phyloP scores from a whole-genome alignment of 1,284 basidiomycete genomes.

The Trametes sp. region DNA sequence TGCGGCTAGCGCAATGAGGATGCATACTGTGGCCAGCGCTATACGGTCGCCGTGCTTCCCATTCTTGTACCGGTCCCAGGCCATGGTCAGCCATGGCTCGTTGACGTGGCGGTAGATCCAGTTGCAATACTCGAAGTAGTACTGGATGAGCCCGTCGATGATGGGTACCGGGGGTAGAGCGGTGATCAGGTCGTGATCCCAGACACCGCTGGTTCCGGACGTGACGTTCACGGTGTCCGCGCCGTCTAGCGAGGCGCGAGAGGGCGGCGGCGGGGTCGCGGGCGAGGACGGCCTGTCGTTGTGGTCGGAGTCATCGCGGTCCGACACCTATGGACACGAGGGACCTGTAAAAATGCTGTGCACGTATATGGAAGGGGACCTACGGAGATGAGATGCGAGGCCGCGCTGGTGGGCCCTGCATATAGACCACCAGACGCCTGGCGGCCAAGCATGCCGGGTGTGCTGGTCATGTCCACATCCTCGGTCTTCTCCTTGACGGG shows the following conservation, averaged over 20 bases:
- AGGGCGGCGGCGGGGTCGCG: constrained; percentile 16
- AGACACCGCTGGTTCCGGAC: constrained; percentile 38
- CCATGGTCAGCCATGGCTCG: constrained; percentile 60
- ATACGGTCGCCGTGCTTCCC: constrained; percentile 70
- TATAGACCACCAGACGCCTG: constrained; percentile 72
- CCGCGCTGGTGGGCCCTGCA: constrained; percentile 74
- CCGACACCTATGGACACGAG: constrained; percentile 25
- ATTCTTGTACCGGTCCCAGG: constrained; percentile 77
- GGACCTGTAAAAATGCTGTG: neutral
- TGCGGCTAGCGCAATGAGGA: constrained; percentile 73
- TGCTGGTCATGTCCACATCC: constrained; percentile 34
- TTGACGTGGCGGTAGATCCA: constrained; percentile 85
- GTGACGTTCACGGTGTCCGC: constrained; percentile 13
- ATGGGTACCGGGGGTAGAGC: constrained; percentile 68
- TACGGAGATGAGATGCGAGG: constrained; percentile 71
- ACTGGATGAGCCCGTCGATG: constrained; percentile 74
- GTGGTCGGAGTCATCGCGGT: constrained; percentile 57
- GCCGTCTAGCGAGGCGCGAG: constrained; percentile 39
- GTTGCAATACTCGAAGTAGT: constrained; percentile 85
- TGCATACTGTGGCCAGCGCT: constrained; percentile 71
- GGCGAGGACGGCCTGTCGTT: constrained; percentile 41
- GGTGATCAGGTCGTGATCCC: constrained; percentile 73
- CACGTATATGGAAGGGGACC: constrained; percentile 29
- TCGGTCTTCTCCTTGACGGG: constrained; percentile 48
- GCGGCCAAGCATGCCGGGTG: constrained; percentile 71